These are phyloP conservation scores for Zymoseptoria ardabiliae DNA, from an alignment of 2,329 filamentous ascomycete species.

Conservation along the genomic window DNA sequence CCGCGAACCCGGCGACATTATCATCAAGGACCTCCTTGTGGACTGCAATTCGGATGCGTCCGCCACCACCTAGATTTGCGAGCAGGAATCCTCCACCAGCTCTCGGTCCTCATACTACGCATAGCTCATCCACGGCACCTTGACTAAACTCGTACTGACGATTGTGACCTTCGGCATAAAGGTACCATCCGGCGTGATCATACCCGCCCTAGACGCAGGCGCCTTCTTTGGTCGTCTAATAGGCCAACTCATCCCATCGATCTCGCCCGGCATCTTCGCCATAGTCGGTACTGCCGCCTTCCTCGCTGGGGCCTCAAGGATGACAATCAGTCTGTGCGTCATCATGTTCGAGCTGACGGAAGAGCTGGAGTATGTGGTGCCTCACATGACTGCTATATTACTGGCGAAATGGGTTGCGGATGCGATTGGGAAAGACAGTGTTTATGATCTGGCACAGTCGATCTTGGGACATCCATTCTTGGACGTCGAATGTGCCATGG, in stretches of 20 bases:
- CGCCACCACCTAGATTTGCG: conserved; percentile 43
- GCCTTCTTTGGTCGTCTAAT: conserved; percentile 52
- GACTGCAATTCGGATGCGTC: conserved; percentile 41
- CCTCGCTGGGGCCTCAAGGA: conserved; percentile 51
- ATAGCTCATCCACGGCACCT: conserved; percentile 47
- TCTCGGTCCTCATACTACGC: conserved; percentile 36
- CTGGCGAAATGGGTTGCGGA: conserved; percentile 55
- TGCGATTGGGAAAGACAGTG: conserved; percentile 44
- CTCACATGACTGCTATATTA: conserved; percentile 54
- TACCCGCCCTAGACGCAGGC: conserved; percentile 51
- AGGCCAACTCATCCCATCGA: conserved; percentile 38
- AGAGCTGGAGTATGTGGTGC: conserved; percentile 50
- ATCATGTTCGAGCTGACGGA: conserved; percentile 58
- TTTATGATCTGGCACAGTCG: conserved; percentile 55
- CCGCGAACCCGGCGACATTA: conserved; percentile 48
- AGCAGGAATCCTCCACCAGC: conserved; percentile 40
- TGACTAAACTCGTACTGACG: conserved; percentile 50
- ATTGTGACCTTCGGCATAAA: conserved; percentile 55
- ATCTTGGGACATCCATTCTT: conserved; percentile 54
- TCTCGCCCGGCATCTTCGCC: conserved; percentile 53
- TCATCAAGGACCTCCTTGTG: conserved; percentile 51
- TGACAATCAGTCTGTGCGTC: conserved; percentile 52
- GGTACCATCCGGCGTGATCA: conserved; percentile 54
- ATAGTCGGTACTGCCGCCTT: conserved; percentile 55
- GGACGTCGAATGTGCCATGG: conserved; percentile 45